Base-by-base conservation (phyloP, 2,329 filamentous ascomycete genomes). In the Sclerotiophoma versabilis region DNA sequence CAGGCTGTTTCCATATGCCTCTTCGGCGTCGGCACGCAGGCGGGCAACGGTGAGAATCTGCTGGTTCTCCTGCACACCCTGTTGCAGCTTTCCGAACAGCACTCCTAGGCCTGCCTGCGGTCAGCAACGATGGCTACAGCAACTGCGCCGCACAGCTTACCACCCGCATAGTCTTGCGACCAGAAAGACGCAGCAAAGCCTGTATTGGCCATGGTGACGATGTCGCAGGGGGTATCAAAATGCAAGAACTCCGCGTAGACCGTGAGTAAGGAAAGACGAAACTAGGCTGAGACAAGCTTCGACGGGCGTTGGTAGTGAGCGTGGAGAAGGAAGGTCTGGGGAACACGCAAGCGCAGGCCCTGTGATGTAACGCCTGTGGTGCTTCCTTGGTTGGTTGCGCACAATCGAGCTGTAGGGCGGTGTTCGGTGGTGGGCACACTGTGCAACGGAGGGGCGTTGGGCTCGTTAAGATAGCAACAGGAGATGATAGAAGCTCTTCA, bases 141-240 rank as follows among this genome's bases (percentile, higher is more conserved):
- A n/a, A 34, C 33, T 41, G 71, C 42, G 42, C 46, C 84, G 75
- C 80, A 90, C 51, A 34, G 49, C 85, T 75, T 81, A 92, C 90
- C 93, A 82, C 91, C 92, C 75, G 93, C 93, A 83, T 98, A 98
- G 84, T 99, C 95, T 74, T 87, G 86, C 59, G 95, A 96, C 95
- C 95, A 99, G 80, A 99, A 98, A 44, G 93, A 96, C 79, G 93
- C 92, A 66, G 92, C 88, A 79, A 99, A 98, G 69, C 91, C 73
- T 26, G 71, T 63, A 14, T 39, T 54, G 45, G 70, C 60, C 71
- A 74, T 74, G 42, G 48, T 62, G 60, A 58, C 59, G 59, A 56
- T 39, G 60, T 51, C 38, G 50, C 29, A 37, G 53, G 45, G 54
- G 62, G 57, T 61, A 64, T 64, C 59, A 61, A 54, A 54, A 54